Conservation (phyloP, 768 basidiomycete genomes). For the Tylopilus subfusipes region DNA sequence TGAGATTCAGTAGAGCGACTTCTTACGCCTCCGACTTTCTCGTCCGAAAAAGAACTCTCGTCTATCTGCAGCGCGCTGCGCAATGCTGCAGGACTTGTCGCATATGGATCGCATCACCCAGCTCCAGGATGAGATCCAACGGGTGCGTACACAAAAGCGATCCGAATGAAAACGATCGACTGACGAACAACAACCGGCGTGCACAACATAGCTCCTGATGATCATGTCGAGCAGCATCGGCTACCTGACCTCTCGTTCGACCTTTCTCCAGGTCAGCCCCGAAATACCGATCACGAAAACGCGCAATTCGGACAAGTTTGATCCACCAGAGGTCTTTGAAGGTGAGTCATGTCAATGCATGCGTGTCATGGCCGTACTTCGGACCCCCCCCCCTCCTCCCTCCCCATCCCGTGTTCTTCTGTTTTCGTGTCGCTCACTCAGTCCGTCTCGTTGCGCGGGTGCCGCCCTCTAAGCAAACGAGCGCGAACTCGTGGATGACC, state of each 20-base stretch:
- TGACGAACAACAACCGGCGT: too few relatives aligned
- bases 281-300: constrained; percentile 84
- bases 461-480: constrained; percentile 56
- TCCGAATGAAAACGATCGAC: too few relatives aligned
- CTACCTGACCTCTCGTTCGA: constrained; percentile 73
- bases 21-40: constrained; percentile 14
- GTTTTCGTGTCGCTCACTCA: not conserved
- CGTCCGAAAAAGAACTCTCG: constrained; percentile 5
- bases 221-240: constrained; percentile 84
- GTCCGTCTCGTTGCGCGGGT: not conserved
- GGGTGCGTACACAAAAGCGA: constrained; percentile 48
- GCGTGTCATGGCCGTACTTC: too few relatives aligned
- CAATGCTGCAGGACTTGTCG: constrained; percentile 88
- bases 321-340: constrained; percentile 71
- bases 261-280: constrained; percentile 73
- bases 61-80: constrained; percentile 59
- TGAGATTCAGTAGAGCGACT: too few relatives aligned
- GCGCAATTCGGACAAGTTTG: constrained; percentile 67
- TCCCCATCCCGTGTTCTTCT: not conserved
- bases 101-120: constrained; percentile 97
- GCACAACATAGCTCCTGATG: constrained; percentile 60
- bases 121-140: constrained; percentile 91
- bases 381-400: too few relatives aligned
- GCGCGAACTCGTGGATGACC: constrained; percentile 77
- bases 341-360: too few relatives aligned